phyloP scores from a whole-genome alignment of 2,329 filamentous ascomycete species.

The Hymenoscyphus fructigenus region DNA sequence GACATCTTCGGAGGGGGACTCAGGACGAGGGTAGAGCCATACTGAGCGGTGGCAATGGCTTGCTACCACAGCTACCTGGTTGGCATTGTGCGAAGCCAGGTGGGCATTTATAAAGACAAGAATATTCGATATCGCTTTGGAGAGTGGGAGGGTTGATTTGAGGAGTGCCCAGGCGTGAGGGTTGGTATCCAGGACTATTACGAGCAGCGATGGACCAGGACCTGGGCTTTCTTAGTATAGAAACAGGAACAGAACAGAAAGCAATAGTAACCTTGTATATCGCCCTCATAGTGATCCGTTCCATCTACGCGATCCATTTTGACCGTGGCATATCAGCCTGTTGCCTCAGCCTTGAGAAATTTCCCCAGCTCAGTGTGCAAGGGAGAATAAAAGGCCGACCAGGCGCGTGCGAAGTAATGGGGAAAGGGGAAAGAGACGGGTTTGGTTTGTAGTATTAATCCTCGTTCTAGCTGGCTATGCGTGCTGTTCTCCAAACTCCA shows the following conservation, averaged over 20 bases:
- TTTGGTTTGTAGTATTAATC: not conserved
- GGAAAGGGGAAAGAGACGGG: not conserved
- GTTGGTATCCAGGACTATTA: constrained; percentile 93
- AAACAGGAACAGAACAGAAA: not conserved
- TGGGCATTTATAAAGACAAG: constrained; percentile 97
- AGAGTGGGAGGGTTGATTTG: constrained; percentile 71
- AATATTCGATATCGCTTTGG: constrained; percentile 81
- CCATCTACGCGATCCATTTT: constrained; percentile 67
- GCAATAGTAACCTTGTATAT: constrained; percentile 43
- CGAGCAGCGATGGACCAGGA: constrained; percentile 76
- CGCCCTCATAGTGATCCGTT: constrained; percentile 52
- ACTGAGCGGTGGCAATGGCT: constrained; percentile 82
- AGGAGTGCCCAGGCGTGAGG: constrained; percentile 89
- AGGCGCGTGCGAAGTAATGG: not conserved
- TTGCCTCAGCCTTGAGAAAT: not conserved
- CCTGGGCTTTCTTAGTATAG: constrained; percentile 36
- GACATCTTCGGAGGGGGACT: constrained; percentile 48
- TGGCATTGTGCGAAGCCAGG: constrained; percentile 87
- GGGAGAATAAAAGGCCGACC: not conserved
- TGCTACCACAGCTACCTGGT: constrained; percentile 88
- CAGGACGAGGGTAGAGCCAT: constrained; percentile 78
- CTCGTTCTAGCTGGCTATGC: not conserved
- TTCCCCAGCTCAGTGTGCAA: not conserved
- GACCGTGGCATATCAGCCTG: constrained; percentile 26
- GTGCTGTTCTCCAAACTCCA: not conserved